phyloP scores from a whole-genome alignment of 345 rosid species.

The Erodium maritimum region DNA sequence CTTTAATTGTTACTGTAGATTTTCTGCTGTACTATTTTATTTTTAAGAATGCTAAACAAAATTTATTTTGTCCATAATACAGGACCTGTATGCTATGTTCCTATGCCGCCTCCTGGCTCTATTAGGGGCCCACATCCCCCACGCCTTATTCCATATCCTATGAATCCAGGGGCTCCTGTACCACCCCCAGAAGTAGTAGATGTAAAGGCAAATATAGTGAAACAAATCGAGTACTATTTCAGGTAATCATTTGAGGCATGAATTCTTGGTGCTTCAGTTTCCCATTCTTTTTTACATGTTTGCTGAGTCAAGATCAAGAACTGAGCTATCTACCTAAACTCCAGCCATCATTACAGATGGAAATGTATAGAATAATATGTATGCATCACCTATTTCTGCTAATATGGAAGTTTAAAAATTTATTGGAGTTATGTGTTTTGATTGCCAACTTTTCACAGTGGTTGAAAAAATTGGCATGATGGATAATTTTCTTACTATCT shows the following conservation, averaged over 20 bases:
- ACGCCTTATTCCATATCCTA: constrained; percentile 44
- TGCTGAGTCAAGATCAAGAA: not conserved
- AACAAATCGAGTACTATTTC: constrained; percentile 92
- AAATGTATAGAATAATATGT: not conserved
- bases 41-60: constrained; percentile 1
- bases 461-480: not conserved
- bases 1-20: no score
- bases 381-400: not conserved
- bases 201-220: constrained; percentile 43
- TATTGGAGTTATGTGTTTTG: not conserved
- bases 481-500: constrained; percentile 1
- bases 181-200: constrained; percentile 33
- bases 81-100: constrained; percentile 64
- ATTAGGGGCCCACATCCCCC: constrained; percentile 68
- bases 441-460: not conserved
- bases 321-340: not conserved
- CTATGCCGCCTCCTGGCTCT: constrained; percentile 55
- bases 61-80: constrained; percentile 13
- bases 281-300: not conserved
- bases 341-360: not conserved
- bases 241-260: constrained; percentile 30
- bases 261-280: not conserved
- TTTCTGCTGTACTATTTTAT: not conserved
- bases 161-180: constrained; percentile 35
- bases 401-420: no score